Evolutionary conservation across 2,329 filamentous ascomycete genomes (phyloP).

Genomic region (Nemania serpens): DNA sequence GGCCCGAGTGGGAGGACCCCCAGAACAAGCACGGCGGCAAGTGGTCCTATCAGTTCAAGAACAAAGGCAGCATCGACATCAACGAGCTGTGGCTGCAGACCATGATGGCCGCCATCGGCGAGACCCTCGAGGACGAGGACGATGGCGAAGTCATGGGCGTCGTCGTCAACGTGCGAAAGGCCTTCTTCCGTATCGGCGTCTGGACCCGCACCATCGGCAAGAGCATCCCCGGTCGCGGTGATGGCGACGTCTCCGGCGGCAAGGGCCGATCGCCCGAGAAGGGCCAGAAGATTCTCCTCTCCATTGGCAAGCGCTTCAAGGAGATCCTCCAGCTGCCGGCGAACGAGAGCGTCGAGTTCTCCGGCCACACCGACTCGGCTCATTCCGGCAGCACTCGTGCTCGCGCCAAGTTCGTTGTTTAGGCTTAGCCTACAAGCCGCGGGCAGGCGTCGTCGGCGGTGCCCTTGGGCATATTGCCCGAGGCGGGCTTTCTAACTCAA

Average conservation of each 20-base stretch:
- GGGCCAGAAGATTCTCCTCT: constrained; percentile 80
- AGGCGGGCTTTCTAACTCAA: too few relatives aligned
- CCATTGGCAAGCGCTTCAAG: constrained; percentile 92
- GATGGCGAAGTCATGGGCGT: constrained; percentile 99
- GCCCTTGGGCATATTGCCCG: too few relatives aligned
- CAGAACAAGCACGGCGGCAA: constrained; percentile 99
- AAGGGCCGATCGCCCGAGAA: constrained; percentile 81
- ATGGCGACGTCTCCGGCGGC: constrained; percentile 72
- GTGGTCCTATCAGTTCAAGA: constrained; percentile 98
- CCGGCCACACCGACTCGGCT: constrained; percentile 92
- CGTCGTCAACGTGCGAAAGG: constrained; percentile 97
- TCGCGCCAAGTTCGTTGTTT: constrained; percentile 91
- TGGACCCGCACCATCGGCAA: constrained; percentile 97
- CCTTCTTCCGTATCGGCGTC: constrained; percentile 95
- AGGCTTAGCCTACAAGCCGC: constrained; percentile 41
- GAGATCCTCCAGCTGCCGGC: constrained; percentile 80
- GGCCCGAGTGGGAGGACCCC: constrained; percentile 96
- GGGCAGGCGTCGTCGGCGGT: too few relatives aligned
- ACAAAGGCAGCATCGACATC: constrained; percentile 88
- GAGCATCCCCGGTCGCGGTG: constrained; percentile 75
- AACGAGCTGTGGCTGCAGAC: constrained; percentile 96
- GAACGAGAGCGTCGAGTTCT: constrained; percentile 86
- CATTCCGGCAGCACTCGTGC: constrained; percentile 92
- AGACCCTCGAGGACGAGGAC: constrained; percentile 92
- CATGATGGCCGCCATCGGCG: constrained; percentile 94